A percentile compares a stretch with the other conserved stretches of the same genome.
Conservation (phyloP, 2,329 filamentous ascomycete species). For the Exophiala aquamarina region DNA sequence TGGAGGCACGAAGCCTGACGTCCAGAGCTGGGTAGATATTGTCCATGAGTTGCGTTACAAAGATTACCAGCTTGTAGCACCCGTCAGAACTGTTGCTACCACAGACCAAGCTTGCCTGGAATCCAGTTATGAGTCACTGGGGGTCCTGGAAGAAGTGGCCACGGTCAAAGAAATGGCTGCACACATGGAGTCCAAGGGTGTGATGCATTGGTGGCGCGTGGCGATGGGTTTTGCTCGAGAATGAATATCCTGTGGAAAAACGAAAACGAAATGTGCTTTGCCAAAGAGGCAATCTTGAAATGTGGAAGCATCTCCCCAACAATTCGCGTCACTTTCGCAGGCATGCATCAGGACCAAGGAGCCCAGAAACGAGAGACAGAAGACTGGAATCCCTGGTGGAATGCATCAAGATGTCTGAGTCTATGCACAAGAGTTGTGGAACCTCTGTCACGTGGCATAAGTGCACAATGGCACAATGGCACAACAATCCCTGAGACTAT, state of each 20-base stretch:
- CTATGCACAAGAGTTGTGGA: no score
- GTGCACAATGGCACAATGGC: no score
- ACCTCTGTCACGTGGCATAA: no score
- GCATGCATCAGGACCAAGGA: no score
- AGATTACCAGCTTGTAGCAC: conserved; percentile 65
- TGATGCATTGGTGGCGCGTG: conserved; percentile 66
- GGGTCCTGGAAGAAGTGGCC: conserved; percentile 57
- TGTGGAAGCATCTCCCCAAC: no score
- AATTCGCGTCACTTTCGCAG: no score
- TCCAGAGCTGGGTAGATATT: conserved; percentile 63
- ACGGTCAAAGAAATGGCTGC: conserved; percentile 65
- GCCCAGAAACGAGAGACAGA: no score
- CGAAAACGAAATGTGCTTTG: no score
- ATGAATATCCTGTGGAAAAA: conserved; percentile 9
- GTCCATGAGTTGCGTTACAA: conserved; percentile 70
- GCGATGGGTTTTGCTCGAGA: conserved; percentile 58
- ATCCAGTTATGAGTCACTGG: not conserved
- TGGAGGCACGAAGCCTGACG: conserved; percentile 51
- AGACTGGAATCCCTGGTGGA: no score
- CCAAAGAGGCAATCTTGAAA: no score
- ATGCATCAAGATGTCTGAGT: no score
- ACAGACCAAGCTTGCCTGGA: not conserved
- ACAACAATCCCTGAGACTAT: no score
- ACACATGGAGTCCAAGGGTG: conserved; percentile 59
- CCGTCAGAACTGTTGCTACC: conserved; percentile 45